These are phyloP conservation scores for Nitzschia sp. DNA, from an alignment of 108 stramenopile species.

Conservation along the genomic window DNA sequence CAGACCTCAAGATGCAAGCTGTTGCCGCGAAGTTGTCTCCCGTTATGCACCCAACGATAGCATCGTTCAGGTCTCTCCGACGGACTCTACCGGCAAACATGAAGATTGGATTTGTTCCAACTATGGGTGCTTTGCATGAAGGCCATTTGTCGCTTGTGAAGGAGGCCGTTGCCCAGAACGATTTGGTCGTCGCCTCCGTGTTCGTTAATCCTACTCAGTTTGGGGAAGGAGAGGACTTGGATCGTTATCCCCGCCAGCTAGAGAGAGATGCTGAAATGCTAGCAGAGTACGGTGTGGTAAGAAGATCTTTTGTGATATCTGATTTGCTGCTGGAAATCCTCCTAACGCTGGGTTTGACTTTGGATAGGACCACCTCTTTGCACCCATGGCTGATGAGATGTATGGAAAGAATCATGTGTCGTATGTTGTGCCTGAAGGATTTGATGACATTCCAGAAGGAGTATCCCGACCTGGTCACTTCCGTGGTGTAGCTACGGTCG, in stretches of 20 bases:
- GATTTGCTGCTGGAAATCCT: background rate
- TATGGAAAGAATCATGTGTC: slow-evolving; percentile 74
- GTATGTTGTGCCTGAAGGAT: slow-evolving; percentile 72
- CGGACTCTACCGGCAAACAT: slow-evolving; percentile 24
- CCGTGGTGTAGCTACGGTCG: slow-evolving; percentile 96
- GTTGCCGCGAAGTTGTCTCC: slow-evolving; percentile 10
- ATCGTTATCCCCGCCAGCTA: slow-evolving; percentile 90
- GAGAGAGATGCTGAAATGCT: slow-evolving; percentile 75
- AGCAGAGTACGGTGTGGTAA: slow-evolving; percentile 65
- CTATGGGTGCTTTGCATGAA: slow-evolving; percentile 99
- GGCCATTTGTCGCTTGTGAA: slow-evolving; percentile 81
- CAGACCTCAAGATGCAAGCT: slow-evolving; percentile 12
- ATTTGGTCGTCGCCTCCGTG: slow-evolving; percentile 86
- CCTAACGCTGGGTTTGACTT: background rate
- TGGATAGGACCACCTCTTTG: slow-evolving; percentile 74
- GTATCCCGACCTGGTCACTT: slow-evolving; percentile 88
- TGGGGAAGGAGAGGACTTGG: slow-evolving; percentile 91
- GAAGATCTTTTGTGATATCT: slow-evolving; percentile 11
- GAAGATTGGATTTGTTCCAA: slow-evolving; percentile 92
- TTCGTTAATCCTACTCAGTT: slow-evolving; percentile 99
- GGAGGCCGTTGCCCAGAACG: slow-evolving; percentile 76
- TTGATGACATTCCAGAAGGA: slow-evolving; percentile 84
- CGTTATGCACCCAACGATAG: slow-evolving; percentile 34
- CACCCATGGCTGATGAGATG: slow-evolving; percentile 65
- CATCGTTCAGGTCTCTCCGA: slow-evolving; percentile 46